Conservation (phyloP, 148 eudicot genomes). For the Persicaria maculosa region DNA sequence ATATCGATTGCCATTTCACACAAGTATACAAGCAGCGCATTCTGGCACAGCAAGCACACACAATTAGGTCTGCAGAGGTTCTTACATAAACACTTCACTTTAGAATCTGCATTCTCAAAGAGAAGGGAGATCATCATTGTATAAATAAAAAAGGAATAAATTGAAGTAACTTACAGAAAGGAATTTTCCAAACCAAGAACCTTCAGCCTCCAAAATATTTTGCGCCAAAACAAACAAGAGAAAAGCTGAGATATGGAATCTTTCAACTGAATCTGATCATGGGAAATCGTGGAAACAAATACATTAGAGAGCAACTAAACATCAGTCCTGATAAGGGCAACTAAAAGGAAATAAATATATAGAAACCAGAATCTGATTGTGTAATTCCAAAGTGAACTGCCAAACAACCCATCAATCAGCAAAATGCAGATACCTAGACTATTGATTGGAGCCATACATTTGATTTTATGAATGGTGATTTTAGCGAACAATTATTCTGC, state of each 20-base stretch:
- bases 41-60: slow-evolving; percentile 44
- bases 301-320: background rate
- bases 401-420: background rate
- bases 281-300: slow-evolving; percentile 6
- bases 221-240: slow-evolving; percentile 85
- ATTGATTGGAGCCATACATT: background rate
- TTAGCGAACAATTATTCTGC: background rate
- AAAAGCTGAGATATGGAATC: slow-evolving; percentile 91
- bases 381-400: background rate
- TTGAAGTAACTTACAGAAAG: slow-evolving; percentile 52
- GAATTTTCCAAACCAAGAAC: slow-evolving; percentile 84
- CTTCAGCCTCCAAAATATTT: slow-evolving; percentile 93
- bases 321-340: background rate
- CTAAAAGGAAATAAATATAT: background rate
- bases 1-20: slow-evolving; percentile 85
- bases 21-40: slow-evolving; percentile 76
- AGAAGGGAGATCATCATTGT: background rate
- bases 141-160: background rate
- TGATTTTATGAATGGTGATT: background rate
- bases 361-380: background rate
- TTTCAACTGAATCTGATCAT: slow-evolving; percentile 80
- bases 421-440: background rate
- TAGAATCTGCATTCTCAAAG: background rate
- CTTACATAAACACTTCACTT: background rate
- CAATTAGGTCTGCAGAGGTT: slow-evolving; percentile 13